Evolutionary conservation across 768 basidiomycete genomes (phyloP).

Genomic region (Epithele typhae): DNA sequence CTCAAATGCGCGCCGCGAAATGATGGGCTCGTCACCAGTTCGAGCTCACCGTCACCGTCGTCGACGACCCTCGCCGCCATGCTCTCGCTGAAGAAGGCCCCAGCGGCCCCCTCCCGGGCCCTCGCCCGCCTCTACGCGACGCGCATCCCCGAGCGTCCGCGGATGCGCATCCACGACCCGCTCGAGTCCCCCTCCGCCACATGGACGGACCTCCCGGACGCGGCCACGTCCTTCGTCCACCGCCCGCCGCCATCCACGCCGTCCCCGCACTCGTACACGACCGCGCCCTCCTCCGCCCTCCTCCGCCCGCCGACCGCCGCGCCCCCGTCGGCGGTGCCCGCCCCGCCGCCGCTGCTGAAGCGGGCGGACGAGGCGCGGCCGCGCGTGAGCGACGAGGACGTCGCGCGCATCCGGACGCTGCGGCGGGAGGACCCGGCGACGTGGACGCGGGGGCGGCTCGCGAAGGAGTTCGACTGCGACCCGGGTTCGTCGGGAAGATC

Average conservation of each 20-base stretch:
- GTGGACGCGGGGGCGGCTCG: slow-evolving; percentile 65
- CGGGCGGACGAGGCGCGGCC: slow-evolving; percentile 18
- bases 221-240: slow-evolving; percentile 73
- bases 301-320: slow-evolving; percentile 43
- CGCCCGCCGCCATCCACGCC: slow-evolving; percentile 79
- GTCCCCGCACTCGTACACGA: slow-evolving; percentile 66
- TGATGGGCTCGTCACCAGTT: no score
- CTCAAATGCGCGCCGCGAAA: no score
- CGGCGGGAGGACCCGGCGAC: slow-evolving; percentile 50
- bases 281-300: slow-evolving; percentile 67
- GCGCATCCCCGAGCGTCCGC: slow-evolving; percentile 26
- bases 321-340: slow-evolving; percentile 13
- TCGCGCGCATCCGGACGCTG: slow-evolving; percentile 55
- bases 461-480: slow-evolving; percentile 72
- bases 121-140: slow-evolving; percentile 24
- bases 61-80: no score
- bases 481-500: slow-evolving; percentile 58
- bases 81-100: no score
- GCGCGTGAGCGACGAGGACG: slow-evolving; percentile 46
- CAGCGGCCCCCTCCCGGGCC: slow-evolving; percentile 6
- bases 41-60: no score
- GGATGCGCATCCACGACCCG: slow-evolving; percentile 27
- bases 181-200: slow-evolving; percentile 21
- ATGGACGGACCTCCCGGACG: slow-evolving; percentile 21
- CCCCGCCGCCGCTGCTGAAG: slow-evolving; percentile 24